Base-by-base conservation (phyloP, 306 rosid genomes). In the Quercus gilva region DNA sequence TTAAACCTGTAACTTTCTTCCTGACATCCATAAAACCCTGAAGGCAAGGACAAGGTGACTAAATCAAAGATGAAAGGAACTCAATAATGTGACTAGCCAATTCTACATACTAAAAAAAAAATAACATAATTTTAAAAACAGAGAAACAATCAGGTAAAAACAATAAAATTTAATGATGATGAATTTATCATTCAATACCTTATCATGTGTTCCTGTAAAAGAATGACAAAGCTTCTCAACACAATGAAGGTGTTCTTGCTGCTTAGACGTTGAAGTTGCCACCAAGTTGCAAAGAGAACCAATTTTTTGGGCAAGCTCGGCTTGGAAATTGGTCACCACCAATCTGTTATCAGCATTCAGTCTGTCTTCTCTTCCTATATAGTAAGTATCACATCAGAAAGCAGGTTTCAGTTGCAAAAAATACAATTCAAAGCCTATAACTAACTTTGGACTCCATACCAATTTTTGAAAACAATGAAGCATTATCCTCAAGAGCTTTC, bases 311-410 rank as follows among this genome's bases (percentile, higher is more conserved):
- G 90, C 74, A 28, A 96, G 96, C 74, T 93, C 96, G 9, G n/a
- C 82, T 86, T 93, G 96, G 83, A 85, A 96, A 84, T 84, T 88
- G 78, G 81, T 84, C 79, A 96, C 94, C 60, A 91, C 87, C 71
- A 88, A 75, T 79, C 91, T 87, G 79, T 96, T 96, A 35, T 89
- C 92, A 12, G 93, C 56, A 82, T 81, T 89, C 82, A 93, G 52
- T 78, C 84, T 88, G 79, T 96, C 98, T 84, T 96, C 98, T 88
- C 98, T 89, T 63, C 93, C 99, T 96, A 78, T 15, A 77, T 35
- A 49, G 56, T 58, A 33, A 57, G 56, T 58, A 26, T 28, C 53
- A 52, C 13, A 69, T 14, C 45, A 37, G 26, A 53, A n/a, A 73
- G 4, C 28, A 55, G 21, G 35, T 10, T 14, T 11, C 19, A 37